Conservation (phyloP, 306 rosid species). For the Senna tora region DNA sequence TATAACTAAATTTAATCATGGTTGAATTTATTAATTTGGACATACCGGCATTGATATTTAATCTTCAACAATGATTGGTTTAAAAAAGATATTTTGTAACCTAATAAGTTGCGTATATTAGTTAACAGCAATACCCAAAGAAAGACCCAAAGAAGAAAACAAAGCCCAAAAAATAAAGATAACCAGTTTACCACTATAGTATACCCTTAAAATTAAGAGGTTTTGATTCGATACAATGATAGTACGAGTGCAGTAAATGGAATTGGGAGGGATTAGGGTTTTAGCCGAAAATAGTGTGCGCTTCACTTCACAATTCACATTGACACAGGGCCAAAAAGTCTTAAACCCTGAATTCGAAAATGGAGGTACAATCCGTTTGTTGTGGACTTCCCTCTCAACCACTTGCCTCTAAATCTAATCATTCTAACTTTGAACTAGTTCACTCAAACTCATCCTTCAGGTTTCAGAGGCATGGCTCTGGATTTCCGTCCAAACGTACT, state of each 20-base stretch:
- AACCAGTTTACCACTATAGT: too few species aligned
- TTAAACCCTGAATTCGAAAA: constrained; percentile 49
- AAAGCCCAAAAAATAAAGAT: background rate
- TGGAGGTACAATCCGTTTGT: constrained; percentile 56
- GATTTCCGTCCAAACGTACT: constrained; percentile 44
- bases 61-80: too few species aligned
- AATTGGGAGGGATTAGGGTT: constrained; percentile 29
- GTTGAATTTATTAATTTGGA: too few species aligned
- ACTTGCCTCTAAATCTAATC: constrained; percentile 25
- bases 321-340: constrained; percentile 31
- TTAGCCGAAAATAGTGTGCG: background rate
- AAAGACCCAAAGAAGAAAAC: too few species aligned
- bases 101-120: too few species aligned
- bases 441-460: constrained; percentile 38
- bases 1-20: too few species aligned
- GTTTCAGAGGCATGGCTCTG: constrained; percentile 34
- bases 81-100: too few species aligned
- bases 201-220: background rate
- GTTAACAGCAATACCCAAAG: background rate
- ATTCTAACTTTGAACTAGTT: constrained; percentile 11
- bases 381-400: constrained; percentile 48
- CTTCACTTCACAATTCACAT: too few species aligned
- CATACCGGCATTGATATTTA: too few species aligned
- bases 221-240: background rate
- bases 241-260: background rate